Conservation (phyloP, 2,329 filamentous ascomycete species). For the Chrysoporthe cubensis region DNA sequence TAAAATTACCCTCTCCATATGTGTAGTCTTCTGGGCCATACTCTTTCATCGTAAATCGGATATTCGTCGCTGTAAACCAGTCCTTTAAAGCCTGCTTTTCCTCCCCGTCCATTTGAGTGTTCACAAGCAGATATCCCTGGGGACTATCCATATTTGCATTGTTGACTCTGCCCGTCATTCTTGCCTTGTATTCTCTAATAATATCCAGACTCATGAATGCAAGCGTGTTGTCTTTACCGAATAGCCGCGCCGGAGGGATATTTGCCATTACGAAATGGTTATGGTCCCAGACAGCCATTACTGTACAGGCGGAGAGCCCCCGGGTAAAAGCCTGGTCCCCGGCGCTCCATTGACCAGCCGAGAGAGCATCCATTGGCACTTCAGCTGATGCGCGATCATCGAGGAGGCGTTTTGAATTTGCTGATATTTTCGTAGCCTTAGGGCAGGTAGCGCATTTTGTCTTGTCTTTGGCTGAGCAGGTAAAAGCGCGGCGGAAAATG, state of each 20-base stretch:
- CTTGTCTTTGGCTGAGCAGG: neutral
- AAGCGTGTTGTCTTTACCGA: neutral
- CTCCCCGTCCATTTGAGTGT: neutral
- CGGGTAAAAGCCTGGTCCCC: neutral
- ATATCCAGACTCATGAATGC: neutral
- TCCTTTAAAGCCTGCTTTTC: neutral
- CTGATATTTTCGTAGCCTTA: neutral
- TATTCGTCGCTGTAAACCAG: neutral
- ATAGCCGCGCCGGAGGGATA: neutral
- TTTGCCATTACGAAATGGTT: neutral
- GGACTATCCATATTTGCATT: neutral
- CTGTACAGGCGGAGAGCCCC: neutral
- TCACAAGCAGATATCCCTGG: neutral
- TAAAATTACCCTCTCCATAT: neutral
- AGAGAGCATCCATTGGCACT: neutral
- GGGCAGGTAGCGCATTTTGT: neutral
- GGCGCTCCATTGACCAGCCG: neutral
- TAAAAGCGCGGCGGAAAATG: neutral
- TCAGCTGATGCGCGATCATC: neutral
- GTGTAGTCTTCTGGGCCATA: neutral
- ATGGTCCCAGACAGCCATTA: neutral
- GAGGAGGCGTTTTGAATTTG: neutral
- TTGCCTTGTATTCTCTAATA: neutral
- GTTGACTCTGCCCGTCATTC: neutral
- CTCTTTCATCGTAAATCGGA: neutral